Conservation (phyloP, 2,329 filamentous ascomycete genomes). For the Sarocladium brachiariae region DNA sequence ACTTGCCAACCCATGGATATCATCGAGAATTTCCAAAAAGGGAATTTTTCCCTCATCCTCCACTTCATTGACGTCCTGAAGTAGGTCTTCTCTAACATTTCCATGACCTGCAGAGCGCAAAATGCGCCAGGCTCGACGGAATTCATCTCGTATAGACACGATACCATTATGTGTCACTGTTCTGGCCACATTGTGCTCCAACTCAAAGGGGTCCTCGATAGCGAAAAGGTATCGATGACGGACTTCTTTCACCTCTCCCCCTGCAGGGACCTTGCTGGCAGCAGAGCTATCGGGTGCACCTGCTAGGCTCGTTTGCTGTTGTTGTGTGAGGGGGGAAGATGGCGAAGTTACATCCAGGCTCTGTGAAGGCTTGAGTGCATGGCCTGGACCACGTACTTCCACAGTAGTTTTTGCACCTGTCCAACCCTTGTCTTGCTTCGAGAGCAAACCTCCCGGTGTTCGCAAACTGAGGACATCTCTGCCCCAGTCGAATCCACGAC, state of each 20-base stretch:
- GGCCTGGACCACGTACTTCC: conserved; percentile 24
- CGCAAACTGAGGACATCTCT: conserved; percentile 73
- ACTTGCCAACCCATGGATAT: conserved; percentile 24
- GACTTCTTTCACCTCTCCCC: conserved; percentile 55
- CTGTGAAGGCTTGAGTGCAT: background rate
- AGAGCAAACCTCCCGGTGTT: conserved; percentile 59
- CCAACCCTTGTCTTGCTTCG: conserved; percentile 79
- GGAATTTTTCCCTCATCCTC: conserved; percentile 15
- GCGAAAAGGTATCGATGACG: conserved; percentile 78
- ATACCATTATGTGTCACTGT: conserved; percentile 82
- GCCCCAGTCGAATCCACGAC: conserved; percentile 70
- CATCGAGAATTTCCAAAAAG: conserved; percentile 23
- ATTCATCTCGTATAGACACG: conserved; percentile 76
- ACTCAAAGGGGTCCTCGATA: conserved; percentile 88
- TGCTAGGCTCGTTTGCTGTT: conserved; percentile 13
- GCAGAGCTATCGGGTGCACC: conserved; percentile 14
- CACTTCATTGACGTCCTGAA: conserved; percentile 40
- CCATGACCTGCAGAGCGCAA: conserved; percentile 46
- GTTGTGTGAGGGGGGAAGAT: background rate
- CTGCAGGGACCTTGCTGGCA: background rate
- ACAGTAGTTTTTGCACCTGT: conserved; percentile 57
- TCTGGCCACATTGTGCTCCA: conserved; percentile 79
- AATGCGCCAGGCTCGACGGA: conserved; percentile 71
- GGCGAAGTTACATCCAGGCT: conserved; percentile 16
- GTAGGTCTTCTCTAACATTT: conserved; percentile 38